These are phyloP conservation scores for Antitrichia curtipendula DNA, from an alignment of 225 moss, liverwort and hornwort genomes.

Conservation along the genomic window DNA sequence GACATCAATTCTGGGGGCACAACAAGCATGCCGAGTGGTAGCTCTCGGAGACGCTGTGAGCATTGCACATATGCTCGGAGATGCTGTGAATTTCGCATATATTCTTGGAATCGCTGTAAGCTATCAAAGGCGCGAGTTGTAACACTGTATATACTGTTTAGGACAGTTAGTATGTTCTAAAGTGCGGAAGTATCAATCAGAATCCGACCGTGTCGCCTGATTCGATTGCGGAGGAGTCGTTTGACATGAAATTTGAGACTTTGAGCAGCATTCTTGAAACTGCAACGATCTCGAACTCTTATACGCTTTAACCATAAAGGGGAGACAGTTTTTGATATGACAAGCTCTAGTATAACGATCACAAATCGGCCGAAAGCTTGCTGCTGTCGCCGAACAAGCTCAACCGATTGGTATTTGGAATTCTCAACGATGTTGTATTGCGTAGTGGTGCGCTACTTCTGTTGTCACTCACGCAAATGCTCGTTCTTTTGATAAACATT, in stretches of 20 bases:
- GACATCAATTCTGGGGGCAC: conserved; percentile 15
- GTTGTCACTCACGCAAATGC: not conserved
- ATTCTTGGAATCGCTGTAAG: not conserved
- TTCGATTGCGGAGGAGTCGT: not conserved
- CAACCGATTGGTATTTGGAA: not conserved
- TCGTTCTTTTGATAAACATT: not conserved
- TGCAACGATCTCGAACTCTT: not conserved
- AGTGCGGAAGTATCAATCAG: not conserved
- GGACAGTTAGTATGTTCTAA: not conserved
- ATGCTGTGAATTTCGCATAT: not conserved
- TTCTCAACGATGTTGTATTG: not conserved
- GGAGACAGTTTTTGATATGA: not conserved
- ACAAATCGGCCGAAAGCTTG: not conserved
- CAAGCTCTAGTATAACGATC: not conserved
- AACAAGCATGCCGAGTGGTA: conserved; percentile 29
- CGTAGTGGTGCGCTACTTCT: not conserved
- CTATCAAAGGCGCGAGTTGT: not conserved
- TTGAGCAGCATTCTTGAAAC: not conserved
- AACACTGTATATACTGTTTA: not conserved
- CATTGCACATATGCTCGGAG: not conserved
- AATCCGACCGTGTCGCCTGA: not conserved
- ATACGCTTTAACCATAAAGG: not conserved
- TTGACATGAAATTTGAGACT: not conserved
- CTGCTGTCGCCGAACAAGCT: not conserved
- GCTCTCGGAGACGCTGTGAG: not conserved